Evolutionary conservation across 163 green algal species (phyloP).

Genomic region (Coccomyxa subellipsoidea): DNA sequence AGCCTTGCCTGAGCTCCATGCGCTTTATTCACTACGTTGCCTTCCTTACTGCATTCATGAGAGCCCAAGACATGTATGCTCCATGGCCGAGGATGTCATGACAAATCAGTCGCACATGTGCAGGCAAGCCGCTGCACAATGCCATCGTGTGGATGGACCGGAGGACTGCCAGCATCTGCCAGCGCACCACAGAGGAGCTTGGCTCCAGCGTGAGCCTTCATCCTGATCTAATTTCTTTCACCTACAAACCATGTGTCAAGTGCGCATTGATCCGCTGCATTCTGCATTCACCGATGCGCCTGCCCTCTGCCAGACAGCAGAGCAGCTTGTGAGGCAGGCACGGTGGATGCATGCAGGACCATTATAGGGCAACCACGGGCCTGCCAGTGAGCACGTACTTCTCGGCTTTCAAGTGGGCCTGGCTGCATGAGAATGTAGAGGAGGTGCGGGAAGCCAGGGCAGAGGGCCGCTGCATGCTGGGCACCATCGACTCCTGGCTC

Average conservation of each 20-base stretch:
- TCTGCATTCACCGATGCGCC: no score
- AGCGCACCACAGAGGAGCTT: constrained; percentile 27
- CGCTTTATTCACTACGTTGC: no score
- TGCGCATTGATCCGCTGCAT: no score
- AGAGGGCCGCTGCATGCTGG: constrained; percentile 42
- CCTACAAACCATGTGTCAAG: no score
- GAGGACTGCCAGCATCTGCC: constrained; percentile 71
- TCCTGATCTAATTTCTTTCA: no score
- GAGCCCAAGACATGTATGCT: neutral
- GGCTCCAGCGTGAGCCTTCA: constrained; percentile 30
- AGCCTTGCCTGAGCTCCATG: constrained; percentile 14
- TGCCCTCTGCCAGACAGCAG: no score
- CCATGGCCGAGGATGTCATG: neutral
- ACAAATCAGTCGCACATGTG: neutral
- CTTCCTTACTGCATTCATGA: no score
- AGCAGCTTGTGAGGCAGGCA: no score
- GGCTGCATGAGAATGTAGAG: constrained; percentile 72
- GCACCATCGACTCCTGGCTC: constrained; percentile 97
- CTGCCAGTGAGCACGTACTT: constrained; percentile 97
- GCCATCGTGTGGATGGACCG: constrained; percentile 97
- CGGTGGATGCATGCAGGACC: constrained; percentile 43
- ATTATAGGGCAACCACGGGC: constrained; percentile 78
- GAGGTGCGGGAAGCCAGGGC: constrained; percentile 49
- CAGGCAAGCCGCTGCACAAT: constrained; percentile 78
- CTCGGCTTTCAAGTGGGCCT: constrained; percentile 83